Evolutionary conservation across 2,329 filamentous ascomycete genomes (phyloP).

Genomic region (Fusarium mundagurra): DNA sequence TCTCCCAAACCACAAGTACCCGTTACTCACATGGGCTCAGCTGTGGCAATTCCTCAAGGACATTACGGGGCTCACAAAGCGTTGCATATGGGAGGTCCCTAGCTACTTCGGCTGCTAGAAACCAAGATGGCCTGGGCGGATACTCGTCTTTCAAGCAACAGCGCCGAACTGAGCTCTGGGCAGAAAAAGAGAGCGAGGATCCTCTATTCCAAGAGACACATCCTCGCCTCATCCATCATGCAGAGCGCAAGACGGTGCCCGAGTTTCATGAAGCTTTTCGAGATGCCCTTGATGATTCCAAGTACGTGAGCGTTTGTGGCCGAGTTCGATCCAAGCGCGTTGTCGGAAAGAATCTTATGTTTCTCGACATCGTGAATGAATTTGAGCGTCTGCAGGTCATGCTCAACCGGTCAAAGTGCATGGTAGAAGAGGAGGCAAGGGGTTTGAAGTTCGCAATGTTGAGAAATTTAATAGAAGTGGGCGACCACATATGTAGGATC

Average conservation of each 20-base stretch:
- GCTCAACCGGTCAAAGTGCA: slow-evolving; percentile 69
- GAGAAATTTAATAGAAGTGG: slow-evolving; percentile 75
- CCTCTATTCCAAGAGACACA: slow-evolving; percentile 50
- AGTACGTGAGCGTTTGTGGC: slow-evolving; percentile 57
- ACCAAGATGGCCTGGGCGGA: slow-evolving; percentile 36
- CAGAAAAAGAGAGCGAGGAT: slow-evolving; percentile 48
- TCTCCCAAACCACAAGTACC: slow-evolving; percentile 16
- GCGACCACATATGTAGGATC: slow-evolving; percentile 83
- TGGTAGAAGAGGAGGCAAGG: slow-evolving; percentile 48
- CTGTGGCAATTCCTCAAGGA: slow-evolving; percentile 19
- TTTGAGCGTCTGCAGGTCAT: slow-evolving; percentile 79
- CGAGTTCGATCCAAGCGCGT: slow-evolving; percentile 78
- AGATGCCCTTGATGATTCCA: slow-evolving; percentile 40
- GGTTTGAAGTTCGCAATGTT: slow-evolving; percentile 65
- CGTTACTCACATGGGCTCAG: slow-evolving; percentile 17
- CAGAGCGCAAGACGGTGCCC: slow-evolving; percentile 45
- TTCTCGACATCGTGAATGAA: slow-evolving; percentile 82
- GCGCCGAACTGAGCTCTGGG: slow-evolving; percentile 46
- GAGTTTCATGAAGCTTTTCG: slow-evolving; percentile 49
- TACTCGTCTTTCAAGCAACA: slow-evolving; percentile 52
- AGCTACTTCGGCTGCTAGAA: slow-evolving; percentile 34
- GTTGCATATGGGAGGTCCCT: slow-evolving; percentile 28
- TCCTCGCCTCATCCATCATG: slow-evolving; percentile 47
- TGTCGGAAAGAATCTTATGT: slow-evolving; percentile 81
- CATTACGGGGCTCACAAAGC: slow-evolving; percentile 3